phyloP scores from a whole-genome alignment of 768 basidiomycete species.

The Lactarius hengduanensis region DNA sequence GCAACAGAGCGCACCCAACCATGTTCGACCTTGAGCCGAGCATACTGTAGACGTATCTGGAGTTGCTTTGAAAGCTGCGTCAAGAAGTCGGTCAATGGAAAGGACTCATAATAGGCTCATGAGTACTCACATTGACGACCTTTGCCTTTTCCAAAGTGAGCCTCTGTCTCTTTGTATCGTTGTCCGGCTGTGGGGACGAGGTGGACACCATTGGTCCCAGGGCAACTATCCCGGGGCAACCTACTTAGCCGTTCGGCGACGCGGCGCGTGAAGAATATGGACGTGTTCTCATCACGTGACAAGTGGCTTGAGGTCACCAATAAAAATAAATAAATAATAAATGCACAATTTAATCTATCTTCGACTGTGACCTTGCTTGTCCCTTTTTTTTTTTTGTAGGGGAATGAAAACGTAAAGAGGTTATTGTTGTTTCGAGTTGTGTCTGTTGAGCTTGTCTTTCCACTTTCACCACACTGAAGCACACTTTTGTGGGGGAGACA shows the following conservation, averaged over 20 bases:
- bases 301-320: not conserved
- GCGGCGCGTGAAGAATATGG: conserved; percentile 23
- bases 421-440: too few relatives aligned
- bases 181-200: conserved; percentile 12
- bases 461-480: too few relatives aligned
- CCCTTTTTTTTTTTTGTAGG: too few relatives aligned
- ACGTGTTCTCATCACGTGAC: conserved; percentile 31
- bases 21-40: conserved; percentile 71
- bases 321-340: not conserved
- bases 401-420: too few relatives aligned
- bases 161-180: conserved; percentile 43
- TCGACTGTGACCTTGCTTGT: too few relatives aligned
- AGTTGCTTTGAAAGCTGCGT: conserved; percentile 64
- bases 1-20: conserved; percentile 60
- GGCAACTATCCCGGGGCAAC: too few relatives aligned
- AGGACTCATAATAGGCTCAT: not conserved
- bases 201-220: conserved; percentile 20
- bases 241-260: not conserved
- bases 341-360: not conserved
- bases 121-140: conserved; percentile 50
- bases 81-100: not conserved
- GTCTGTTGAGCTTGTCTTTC: too few relatives aligned
- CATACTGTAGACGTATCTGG: conserved; percentile 72
- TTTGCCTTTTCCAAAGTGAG: conserved; percentile 52
- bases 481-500: too few relatives aligned